Base-by-base conservation (phyloP, 169 alveolate species). In the Condylostoma magnum region DNA sequence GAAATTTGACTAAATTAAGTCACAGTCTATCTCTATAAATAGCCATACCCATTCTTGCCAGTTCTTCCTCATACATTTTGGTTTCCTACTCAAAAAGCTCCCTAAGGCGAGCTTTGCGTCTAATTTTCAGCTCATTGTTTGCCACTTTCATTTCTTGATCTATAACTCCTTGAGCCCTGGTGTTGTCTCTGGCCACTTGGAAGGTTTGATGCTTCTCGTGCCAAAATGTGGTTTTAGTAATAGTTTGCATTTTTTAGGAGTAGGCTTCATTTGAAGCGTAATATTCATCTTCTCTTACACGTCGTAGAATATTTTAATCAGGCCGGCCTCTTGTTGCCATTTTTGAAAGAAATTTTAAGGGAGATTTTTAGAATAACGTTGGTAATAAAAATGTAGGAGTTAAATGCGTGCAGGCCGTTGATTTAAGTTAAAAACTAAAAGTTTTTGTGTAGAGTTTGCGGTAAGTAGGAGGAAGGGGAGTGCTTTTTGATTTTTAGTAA, bases 171-270 rank as follows among this genome's bases (percentile, higher is more conserved):
- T 80, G 84, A 69, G 74, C 65, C 4, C 74, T 63, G 6, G 69
- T 80, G 37, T 80, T 74, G n/a, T 52, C 53, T 43, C 83, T 53
- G 70, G 80, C 75, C 2, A 80, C 88, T 56, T 76, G 76, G 36
- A 67, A 80, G 34, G 74, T 80, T 25, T 69, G 77, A 33, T 80
- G 84, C 8, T 77, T 60, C 38, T 80, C 88, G 47, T 80, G 84
- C 88, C 88, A 80, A 36, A 37, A 70, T n/a, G 88, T 71, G 6
- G 88, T 80, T 54, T 77, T 74, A 15, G 81, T 84, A 27, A 80
- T 80, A 6, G 76, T 84, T 53, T 80, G 80, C 72, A 80, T 80
- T 38, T 69, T 79, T 27, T 46, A 43, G n/a, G 55, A 12, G 30
- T 63, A 63, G 44, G 41, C 73, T 41, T 63, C 58, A 8, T 54